Evolutionary conservation across 1,284 basidiomycete genomes (phyloP).

Genomic region (Cryptococcus neoformans): DNA sequence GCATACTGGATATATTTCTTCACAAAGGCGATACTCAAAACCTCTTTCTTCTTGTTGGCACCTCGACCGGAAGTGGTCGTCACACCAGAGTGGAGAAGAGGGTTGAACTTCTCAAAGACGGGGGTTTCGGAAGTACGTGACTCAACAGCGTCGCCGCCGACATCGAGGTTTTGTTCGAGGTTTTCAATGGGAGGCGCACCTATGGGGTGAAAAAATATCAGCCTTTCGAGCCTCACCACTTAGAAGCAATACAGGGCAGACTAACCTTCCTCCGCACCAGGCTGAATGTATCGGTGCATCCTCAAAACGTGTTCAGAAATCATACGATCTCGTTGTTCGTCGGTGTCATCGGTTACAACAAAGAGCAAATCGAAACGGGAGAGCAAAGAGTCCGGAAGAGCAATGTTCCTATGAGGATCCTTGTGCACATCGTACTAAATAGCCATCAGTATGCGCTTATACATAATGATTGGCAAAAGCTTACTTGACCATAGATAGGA

Average conservation of each 20-base stretch:
- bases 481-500: conserved; percentile 95
- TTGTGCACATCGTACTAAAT: conserved; percentile 96
- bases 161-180: conserved; percentile 78
- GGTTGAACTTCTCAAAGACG: conserved; percentile 96
- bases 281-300: conserved; percentile 95
- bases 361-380: conserved; percentile 99
- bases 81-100: conserved; percentile 85
- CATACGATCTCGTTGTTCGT: conserved; percentile 87
- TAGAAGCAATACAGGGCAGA: conserved; percentile 45
- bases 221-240: too few relatives aligned
- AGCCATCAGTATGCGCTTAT: not conserved
- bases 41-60: conserved; percentile 65
- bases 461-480: conserved; percentile 20
- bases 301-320: conserved; percentile 98
- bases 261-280: conserved; percentile 82
- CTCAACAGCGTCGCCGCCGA: conserved; percentile 64
- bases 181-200: conserved; percentile 75
- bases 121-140: conserved; percentile 62
- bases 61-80: conserved; percentile 59
- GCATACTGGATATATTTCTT: conserved; percentile 99
- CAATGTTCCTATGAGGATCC: conserved; percentile 98
- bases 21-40: conserved; percentile 89
- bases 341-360: conserved; percentile 96
- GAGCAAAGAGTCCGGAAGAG: conserved; percentile 93
- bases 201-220: conserved; percentile 18